A percentile compares a stretch with the other conserved stretches of the same genome.
These are phyloP conservation scores for Thraustochytrium striatum DNA, from an alignment of 352 stramenopile species.

Conservation along the genomic window DNA sequence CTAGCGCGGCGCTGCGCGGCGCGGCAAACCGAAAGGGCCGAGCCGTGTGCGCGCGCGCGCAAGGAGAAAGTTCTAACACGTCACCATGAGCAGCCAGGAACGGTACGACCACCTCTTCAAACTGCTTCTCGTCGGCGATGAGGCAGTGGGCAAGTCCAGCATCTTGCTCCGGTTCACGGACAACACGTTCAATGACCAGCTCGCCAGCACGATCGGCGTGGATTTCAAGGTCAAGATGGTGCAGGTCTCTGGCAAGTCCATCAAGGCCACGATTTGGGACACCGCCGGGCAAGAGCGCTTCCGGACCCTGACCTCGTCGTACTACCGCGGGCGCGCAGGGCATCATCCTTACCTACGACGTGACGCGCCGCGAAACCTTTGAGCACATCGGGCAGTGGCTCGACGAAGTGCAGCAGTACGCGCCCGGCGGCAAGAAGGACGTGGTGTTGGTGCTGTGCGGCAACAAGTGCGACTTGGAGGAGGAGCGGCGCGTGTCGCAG, in stretches of 20 bases:
- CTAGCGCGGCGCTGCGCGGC: too few relatives aligned
- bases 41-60: too few relatives aligned
- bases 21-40: too few relatives aligned
- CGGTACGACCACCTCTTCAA: constrained; percentile 92
- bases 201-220: constrained; percentile 83
- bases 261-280: constrained; percentile 88
- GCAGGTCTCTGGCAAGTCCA: constrained; percentile 76
- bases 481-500: constrained; percentile 67
- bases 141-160: constrained; percentile 83
- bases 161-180: constrained; percentile 85
- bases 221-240: constrained; percentile 90
- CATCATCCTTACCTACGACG: constrained; percentile 83
- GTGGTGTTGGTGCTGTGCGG: constrained; percentile 82
- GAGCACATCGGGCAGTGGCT: constrained; percentile 83
- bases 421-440: constrained; percentile 70
- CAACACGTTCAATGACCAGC: constrained; percentile 79
- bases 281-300: constrained; percentile 79
- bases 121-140: constrained; percentile 82
- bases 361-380: constrained; percentile 79
- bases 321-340: constrained; percentile 83
- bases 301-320: constrained; percentile 80
- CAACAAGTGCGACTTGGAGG: constrained; percentile 73
- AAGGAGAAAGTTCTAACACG: too few relatives aligned
- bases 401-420: constrained; percentile 82
- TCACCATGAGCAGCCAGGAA: constrained; percentile 59